phyloP scores from a whole-genome alignment of 1,284 basidiomycete genomes.

The Pisolithus thermaeus region DNA sequence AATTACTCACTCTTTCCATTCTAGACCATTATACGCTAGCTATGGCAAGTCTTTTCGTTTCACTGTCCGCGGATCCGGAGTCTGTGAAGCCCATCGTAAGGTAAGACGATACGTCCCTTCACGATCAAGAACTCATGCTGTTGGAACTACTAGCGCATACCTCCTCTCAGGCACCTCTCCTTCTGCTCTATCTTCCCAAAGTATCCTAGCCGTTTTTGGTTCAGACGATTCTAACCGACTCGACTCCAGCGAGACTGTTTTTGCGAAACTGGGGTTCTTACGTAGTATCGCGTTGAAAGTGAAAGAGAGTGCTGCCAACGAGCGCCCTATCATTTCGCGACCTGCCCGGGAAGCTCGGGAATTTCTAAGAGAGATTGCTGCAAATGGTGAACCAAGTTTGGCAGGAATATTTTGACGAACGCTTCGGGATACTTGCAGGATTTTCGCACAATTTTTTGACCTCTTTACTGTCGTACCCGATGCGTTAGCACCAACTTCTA shows the following conservation, averaged over 20 bases:
- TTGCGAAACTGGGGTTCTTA: constrained; percentile 60
- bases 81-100: constrained; percentile 65
- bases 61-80: constrained; percentile 62
- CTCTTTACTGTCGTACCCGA: too few species aligned
- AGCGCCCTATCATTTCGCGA: constrained; percentile 71
- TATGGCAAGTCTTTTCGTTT: constrained; percentile 61
- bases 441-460: too few species aligned
- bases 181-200: constrained; percentile 58
- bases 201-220: constrained; percentile 59
- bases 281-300: constrained; percentile 71
- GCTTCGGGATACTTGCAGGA: too few species aligned
- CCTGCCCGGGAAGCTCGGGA: constrained; percentile 86
- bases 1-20: not conserved
- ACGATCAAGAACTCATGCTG: not conserved
- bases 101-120: constrained; percentile 34
- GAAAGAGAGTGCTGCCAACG: constrained; percentile 62
- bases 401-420: constrained; percentile 20
- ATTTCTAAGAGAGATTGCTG: constrained; percentile 45
- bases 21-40: constrained; percentile 72
- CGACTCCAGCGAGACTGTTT: constrained; percentile 40
- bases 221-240: constrained; percentile 30
- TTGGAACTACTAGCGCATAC: constrained; percentile 39
- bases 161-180: constrained; percentile 59
- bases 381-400: constrained; percentile 22
- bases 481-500: too few species aligned